Evolutionary conservation across 73 alveolate species (phyloP), one percentile per base, ranked within the genome.

Genomic region (Symbiodinium pilosum): DNA sequence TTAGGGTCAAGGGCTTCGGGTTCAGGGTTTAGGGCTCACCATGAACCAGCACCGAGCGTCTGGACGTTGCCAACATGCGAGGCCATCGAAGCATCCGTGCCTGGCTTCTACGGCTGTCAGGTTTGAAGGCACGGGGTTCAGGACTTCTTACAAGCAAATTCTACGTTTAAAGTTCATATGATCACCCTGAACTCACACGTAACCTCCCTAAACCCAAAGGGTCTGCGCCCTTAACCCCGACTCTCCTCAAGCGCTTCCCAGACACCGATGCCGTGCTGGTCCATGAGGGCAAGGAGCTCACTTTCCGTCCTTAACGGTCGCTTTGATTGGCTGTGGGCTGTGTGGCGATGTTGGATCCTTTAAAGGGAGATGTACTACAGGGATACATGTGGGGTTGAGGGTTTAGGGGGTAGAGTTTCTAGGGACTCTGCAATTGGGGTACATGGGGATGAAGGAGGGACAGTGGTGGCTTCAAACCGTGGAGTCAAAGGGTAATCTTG

Each of bases 71-170:
- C 97, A 47, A 91, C 97, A 38, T 91, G 97, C 2, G 97, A 91
- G 21, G 97, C 97, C 97, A 91, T 91, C 47, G 97, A 91, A 38
- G 97, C 97, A 43, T 91, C 97, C 6, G 97, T 91, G 83, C 97
- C 97, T 91, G 7, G 75, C 41, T n/a, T 64, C 21, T 6, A 47
- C 14, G 14, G 6, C 59, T 47, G 21, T 56, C 26, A 56, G 75
- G 38, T 30, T 56, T 56, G 16, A 56, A 3, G 75, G 75, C 26
- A 21, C 32, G 26, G 75, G 75, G 75, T 6, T 56, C 32, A 56
- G 75, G 75, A 34, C 26, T 26, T 26, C 1, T 51, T 16, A 51
- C 64, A n/a, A n/a, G n/a, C n/a, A n/a, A n/a, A n/a, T n/a, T n/a
- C n/a, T n/a, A n/a, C n/a, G n/a, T n/a, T n/a, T n/a, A n/a, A n/a